Percentiles rank a stretch among this genome's conserved stretches.
Evolutionary conservation across 257 asterid genomes (phyloP).

Genomic region (Solanum stenotomum): DNA sequence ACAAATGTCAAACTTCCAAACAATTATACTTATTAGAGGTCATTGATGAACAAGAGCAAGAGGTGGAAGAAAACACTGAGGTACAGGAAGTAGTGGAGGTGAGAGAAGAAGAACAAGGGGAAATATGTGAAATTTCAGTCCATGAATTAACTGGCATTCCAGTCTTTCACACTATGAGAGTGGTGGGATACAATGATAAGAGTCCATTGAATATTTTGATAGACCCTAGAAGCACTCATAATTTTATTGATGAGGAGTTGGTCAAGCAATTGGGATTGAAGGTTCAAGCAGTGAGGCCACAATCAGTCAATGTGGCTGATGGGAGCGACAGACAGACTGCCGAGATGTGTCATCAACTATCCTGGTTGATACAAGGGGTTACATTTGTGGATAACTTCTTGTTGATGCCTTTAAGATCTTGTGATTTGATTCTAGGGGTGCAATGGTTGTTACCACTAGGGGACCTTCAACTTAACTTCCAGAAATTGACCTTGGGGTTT

Average conservation of each 20-base stretch:
- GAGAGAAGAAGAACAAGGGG: neutral
- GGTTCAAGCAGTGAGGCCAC: neutral
- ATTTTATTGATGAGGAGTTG: neutral
- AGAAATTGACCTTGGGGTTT: neutral
- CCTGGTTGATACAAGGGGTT: neutral
- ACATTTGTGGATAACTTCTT: neutral
- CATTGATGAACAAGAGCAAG: neutral
- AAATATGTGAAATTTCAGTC: neutral
- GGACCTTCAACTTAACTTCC: no score
- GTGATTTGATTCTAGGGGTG: neutral
- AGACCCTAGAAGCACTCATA: neutral
- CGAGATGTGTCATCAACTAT: neutral
- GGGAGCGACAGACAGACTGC: no score
- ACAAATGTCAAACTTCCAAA: neutral
- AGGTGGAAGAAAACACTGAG: no score
- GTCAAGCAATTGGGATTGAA: neutral
- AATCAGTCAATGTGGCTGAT: neutral
- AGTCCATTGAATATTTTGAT: neutral
- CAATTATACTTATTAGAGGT: neutral
- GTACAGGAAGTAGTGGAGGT: neutral
- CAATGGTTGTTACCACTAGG: neutral
- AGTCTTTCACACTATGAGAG: neutral
- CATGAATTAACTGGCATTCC: neutral
- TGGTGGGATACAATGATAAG: neutral
- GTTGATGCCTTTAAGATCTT: no score